Base-by-base conservation (phyloP, 2,329 filamentous ascomycete species). In the Aspergillus sergii region DNA sequence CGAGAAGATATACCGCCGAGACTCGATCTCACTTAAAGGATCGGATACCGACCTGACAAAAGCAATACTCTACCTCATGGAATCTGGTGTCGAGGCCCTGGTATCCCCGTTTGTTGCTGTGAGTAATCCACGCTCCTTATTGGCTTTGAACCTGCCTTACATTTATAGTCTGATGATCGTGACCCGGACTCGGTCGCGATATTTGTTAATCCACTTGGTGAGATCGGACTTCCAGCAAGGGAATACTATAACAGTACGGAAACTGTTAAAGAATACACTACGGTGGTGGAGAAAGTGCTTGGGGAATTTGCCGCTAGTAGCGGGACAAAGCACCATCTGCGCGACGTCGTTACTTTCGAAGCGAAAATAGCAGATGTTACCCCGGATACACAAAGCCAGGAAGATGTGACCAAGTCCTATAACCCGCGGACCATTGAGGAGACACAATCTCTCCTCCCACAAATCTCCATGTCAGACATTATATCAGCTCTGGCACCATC, bases 371-470 rank as follows among this genome's bases (percentile, higher is more conserved):
- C 88, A 4, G 79, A 82, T 57, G 82, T 84, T 41, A 86, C 86
- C 5, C 86, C 88, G 4, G 83, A 85, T 64, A 82, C 84, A 1
- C 84, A 87, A 72, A 84, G 87, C 60, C 81, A 82, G 21, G 80
- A 87, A 63, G 87, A 90, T 73, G 85, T 90, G 53, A 89, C 86
- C 14, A 86, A 89, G 79, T 87, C 85, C 67, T 91, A 91, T 75
- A 91, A 90, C 69, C 88, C 88, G 1, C 84, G 85, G 73, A 82
- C 82, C 10, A 74, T 90, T 21, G 76, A 83, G 12, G 84, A 90
- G 59, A 84, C 84, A 7, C 79, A 83, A 39, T 78, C 79, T 3
- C 77, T 90, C 26, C 76, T 85, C 0, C 88, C 89, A 1, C 81
- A 86, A 59, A 76, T 91, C 11, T 81, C 83, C 14, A 74, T 91